Conservation (phyloP, 257 asterid genomes). For the Asclepias syriaca region DNA sequence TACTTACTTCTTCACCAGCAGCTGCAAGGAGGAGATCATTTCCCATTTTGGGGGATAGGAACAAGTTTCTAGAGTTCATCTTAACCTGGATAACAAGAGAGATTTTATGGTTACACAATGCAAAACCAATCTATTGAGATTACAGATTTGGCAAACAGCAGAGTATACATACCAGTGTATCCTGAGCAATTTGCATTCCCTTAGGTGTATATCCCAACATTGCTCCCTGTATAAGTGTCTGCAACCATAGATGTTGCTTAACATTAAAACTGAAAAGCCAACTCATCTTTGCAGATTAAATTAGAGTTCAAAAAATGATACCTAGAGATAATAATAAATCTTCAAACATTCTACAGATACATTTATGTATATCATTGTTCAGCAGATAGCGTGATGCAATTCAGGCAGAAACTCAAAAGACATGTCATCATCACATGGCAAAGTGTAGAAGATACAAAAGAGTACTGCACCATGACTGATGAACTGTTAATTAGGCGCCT, state of each 20-base stretch:
- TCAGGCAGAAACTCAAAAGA: background rate
- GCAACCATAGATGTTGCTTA: conserved; percentile 13
- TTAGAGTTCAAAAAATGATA: background rate
- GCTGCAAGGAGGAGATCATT: conserved; percentile 74
- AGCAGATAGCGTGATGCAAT: background rate
- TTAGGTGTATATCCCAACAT: conserved; percentile 76
- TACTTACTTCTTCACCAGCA: conserved; percentile 80
- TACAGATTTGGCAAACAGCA: conserved; percentile 8
- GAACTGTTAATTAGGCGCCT: background rate
- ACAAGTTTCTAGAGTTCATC: conserved; percentile 48
- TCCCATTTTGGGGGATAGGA: conserved; percentile 44
- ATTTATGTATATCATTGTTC: background rate
- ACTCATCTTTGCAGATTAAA: background rate
- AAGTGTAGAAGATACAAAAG: background rate
- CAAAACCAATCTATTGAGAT: background rate
- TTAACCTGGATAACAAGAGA: conserved; percentile 34
- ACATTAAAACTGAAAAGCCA: background rate
- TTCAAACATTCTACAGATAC: background rate
- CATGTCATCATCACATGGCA: background rate
- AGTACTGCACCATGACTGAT: background rate
- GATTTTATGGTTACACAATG: background rate
- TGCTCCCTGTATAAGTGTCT: conserved; percentile 84
- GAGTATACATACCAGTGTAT: conserved; percentile 56
- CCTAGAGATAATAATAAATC: background rate
- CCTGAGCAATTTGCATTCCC: conserved; percentile 91